phyloP scores from a whole-genome alignment of 345 rosid genomes.

The Brassica juncea region DNA sequence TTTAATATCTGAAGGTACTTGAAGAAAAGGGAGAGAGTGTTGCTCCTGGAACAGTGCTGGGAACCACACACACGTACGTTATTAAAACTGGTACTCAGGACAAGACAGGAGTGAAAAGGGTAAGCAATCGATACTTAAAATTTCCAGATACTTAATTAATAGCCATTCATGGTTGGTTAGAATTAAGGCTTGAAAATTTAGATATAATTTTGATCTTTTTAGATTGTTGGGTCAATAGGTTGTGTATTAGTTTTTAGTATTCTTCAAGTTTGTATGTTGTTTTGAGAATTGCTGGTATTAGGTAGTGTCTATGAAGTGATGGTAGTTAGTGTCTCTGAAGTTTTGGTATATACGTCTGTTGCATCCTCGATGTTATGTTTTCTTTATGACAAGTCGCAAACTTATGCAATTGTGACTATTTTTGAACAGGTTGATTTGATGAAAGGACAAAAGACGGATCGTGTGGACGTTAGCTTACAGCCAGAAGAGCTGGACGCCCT shows the following conservation, averaged over 20 bases:
- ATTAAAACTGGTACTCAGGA: conserved; percentile 79
- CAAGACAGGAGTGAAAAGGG: conserved; percentile 85
- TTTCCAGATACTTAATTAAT: neutral
- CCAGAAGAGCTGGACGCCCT: conserved; percentile 92
- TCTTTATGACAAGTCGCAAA: neutral
- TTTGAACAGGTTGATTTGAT: conserved; percentile 82
- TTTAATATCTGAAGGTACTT: conserved; percentile 54
- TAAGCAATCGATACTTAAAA: conserved; percentile 40
- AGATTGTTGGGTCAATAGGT: neutral
- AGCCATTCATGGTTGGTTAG: neutral
- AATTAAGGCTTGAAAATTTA: neutral
- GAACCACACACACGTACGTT: conserved; percentile 87
- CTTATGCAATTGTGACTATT: neutral
- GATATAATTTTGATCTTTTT: neutral
- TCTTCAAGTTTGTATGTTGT: neutral
- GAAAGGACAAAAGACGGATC: conserved; percentile 88
- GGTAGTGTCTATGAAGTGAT: neutral
- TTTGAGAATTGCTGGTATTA: neutral
- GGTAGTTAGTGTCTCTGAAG: neutral
- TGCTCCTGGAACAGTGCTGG: conserved; percentile 89
- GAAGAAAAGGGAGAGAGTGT: conserved; percentile 83
- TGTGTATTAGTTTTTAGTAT: neutral
- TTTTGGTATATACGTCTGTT: neutral
- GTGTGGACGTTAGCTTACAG: conserved; percentile 81
- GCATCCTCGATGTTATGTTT: neutral